These are phyloP conservation scores for Lodderomyces theae DNA, from an alignment of 1,139 yeast genomes.

Conservation along the genomic window DNA sequence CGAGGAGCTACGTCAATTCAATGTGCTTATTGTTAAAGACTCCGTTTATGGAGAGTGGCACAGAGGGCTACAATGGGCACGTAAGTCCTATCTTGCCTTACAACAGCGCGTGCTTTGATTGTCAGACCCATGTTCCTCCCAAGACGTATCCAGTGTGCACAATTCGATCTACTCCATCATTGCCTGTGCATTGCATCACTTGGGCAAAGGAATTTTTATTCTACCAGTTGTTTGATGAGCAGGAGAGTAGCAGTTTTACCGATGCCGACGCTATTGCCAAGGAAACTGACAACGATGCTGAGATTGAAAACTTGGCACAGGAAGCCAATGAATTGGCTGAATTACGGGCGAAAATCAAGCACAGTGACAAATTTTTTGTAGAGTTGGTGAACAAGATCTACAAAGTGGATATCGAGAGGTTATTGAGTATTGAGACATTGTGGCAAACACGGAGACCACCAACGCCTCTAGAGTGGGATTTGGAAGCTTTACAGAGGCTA, in stretches of 20 bases:
- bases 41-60: constrained; percentile 90
- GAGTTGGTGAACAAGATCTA: constrained; percentile 57
- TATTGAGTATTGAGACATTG: constrained; percentile 66
- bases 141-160: constrained; percentile 95
- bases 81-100: constrained; percentile 88
- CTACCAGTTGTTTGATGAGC: constrained; percentile 66
- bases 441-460: constrained; percentile 79
- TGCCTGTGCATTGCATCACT: constrained; percentile 92
- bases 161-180: constrained; percentile 93
- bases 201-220: constrained; percentile 96
- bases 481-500: constrained; percentile 9
- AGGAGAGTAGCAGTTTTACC: constrained; percentile 20
- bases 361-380: constrained; percentile 30
- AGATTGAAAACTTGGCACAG: constrained; percentile 61
- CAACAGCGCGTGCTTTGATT: constrained; percentile 87
- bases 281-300: constrained; percentile 60
- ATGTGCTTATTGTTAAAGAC: constrained; percentile 70
- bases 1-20: constrained; percentile 83
- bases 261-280: constrained; percentile 41
- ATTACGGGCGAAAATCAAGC: constrained; percentile 48
- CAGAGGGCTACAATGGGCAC: constrained; percentile 93
- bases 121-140: constrained; percentile 78
- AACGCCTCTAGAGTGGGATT: constrained; percentile 46
- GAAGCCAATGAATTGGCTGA: constrained; percentile 78
- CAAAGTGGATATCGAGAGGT: constrained; percentile 68